These are phyloP conservation scores for Capsella bursapastoris DNA, from an alignment of 345 rosid species.

Conservation along the genomic window DNA sequence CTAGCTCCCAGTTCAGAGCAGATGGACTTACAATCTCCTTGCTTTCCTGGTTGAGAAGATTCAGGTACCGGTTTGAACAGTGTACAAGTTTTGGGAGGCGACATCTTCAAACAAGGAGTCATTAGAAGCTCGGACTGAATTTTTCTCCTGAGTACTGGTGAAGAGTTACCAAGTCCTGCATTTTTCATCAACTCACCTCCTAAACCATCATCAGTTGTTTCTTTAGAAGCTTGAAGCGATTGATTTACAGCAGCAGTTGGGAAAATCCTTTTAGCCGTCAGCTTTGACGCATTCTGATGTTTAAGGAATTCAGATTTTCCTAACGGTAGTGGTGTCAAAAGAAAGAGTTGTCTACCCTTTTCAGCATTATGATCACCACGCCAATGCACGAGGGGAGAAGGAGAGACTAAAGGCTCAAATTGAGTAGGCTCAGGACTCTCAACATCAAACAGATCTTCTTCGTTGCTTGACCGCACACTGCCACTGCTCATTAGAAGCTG, in stretches of 20 bases:
- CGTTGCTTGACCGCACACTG: conserved; percentile 33
- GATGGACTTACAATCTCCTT: conserved; percentile 52
- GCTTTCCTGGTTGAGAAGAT: conserved; percentile 43
- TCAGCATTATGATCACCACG: conserved; percentile 64
- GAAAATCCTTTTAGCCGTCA: conserved; percentile 46
- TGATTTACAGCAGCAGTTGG: conserved; percentile 46
- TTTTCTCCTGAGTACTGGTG: conserved; percentile 48
- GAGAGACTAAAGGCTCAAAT: conserved; percentile 69
- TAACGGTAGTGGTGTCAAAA: conserved; percentile 82
- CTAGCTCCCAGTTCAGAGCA: conserved; percentile 59
- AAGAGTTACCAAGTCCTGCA: conserved; percentile 48
- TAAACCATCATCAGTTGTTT: conserved; percentile 48
- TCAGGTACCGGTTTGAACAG: conserved; percentile 66
- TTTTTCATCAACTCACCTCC: conserved; percentile 41
- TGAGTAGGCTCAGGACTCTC: conserved; percentile 67
- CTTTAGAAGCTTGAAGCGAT: conserved; percentile 43
- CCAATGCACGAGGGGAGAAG: conserved; percentile 94
- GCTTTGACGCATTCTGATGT: conserved; percentile 46
- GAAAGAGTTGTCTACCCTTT: conserved; percentile 75
- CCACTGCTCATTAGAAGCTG: conserved; percentile 36
- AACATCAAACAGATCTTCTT: conserved; percentile 48
- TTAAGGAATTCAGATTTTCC: conserved; percentile 60
- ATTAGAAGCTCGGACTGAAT: conserved; percentile 54
- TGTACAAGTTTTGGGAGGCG: conserved; percentile 82
- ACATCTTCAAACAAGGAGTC: conserved; percentile 78